These are phyloP conservation scores for Cadophora sp. DNA, from an alignment of 2,329 filamentous ascomycete genomes.

Conservation along the genomic window DNA sequence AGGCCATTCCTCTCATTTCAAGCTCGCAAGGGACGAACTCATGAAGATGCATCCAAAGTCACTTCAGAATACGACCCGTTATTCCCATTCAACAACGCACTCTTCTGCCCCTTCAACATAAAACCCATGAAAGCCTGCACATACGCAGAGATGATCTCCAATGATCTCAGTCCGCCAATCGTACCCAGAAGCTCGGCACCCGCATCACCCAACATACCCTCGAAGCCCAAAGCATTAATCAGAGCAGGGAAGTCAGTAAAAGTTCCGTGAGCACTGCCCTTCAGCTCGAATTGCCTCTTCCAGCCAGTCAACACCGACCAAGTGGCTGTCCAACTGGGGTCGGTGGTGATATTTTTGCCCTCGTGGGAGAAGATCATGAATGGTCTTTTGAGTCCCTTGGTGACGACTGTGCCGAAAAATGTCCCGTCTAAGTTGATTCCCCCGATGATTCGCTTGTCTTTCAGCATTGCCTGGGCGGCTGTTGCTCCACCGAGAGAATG, in stretches of 20 bases:
- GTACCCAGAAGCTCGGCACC: slow-evolving; percentile 38
- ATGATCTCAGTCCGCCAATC: slow-evolving; percentile 40
- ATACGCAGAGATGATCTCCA: slow-evolving; percentile 44
- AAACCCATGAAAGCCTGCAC: slow-evolving; percentile 44
- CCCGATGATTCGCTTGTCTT: slow-evolving; percentile 44
- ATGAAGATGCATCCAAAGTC: slow-evolving; percentile 18
- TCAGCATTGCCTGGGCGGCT: slow-evolving; percentile 43
- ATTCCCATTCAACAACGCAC: slow-evolving; percentile 23
- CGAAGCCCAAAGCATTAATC: slow-evolving; percentile 30
- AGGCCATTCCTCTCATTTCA: too few relatives aligned
- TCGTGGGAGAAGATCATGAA: slow-evolving; percentile 46
- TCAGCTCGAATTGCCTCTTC: slow-evolving; percentile 44
- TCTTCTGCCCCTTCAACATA: slow-evolving; percentile 34
- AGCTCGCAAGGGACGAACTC: not conserved
- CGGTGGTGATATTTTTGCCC: slow-evolving; percentile 39
- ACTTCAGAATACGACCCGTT: slow-evolving; percentile 37
- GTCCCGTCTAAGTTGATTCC: slow-evolving; percentile 50
- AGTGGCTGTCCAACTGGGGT: slow-evolving; percentile 41
- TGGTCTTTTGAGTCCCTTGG: slow-evolving; percentile 40
- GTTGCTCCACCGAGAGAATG: slow-evolving; percentile 47
- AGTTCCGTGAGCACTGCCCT: slow-evolving; percentile 43
- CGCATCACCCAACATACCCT: slow-evolving; percentile 11
- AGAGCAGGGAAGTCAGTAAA: slow-evolving; percentile 44
- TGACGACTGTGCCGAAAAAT: slow-evolving; percentile 42
- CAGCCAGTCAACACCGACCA: slow-evolving; percentile 41